These are phyloP conservation scores for Fusarium tricinctum DNA, from an alignment of 2,329 filamentous ascomycete genomes.

Conservation along the genomic window DNA sequence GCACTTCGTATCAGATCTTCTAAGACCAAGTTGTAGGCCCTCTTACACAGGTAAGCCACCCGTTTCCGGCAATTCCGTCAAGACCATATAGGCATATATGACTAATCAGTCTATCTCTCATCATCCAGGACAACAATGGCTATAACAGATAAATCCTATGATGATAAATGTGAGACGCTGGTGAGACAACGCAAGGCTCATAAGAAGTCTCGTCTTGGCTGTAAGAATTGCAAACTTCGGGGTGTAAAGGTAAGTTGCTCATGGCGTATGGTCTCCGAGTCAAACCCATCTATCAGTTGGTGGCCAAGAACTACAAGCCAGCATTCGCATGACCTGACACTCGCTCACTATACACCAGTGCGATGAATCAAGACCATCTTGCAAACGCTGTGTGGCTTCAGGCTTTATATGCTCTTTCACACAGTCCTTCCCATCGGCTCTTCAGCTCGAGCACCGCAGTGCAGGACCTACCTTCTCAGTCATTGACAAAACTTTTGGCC, in stretches of 20 bases:
- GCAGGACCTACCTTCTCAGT: conserved; percentile 29
- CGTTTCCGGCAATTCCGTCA: conserved; percentile 21
- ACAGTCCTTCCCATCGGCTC: conserved; percentile 31
- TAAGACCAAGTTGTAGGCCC: not conserved
- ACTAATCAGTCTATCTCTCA: not conserved
- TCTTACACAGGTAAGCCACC: not conserved
- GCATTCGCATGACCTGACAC: not conserved
- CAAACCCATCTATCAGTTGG: not conserved
- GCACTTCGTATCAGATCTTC: not conserved
- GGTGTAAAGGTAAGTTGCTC: conserved; percentile 61
- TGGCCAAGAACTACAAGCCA: not conserved
- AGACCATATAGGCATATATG: not conserved
- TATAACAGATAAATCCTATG: conserved; percentile 9
- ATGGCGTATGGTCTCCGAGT: not conserved
- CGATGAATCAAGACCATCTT: conserved; percentile 65
- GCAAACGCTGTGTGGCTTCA: conserved; percentile 62
- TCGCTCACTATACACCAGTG: conserved; percentile 57
- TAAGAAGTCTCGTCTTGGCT: conserved; percentile 67
- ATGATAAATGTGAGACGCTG: conserved; percentile 1
- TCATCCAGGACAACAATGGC: conserved; percentile 14
- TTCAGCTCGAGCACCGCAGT: conserved; percentile 42
- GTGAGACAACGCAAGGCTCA: conserved; percentile 57
- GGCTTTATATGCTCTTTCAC: conserved; percentile 65
- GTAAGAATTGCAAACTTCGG: conserved; percentile 69
- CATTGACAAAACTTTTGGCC: conserved; percentile 21